Evolutionary conservation across 148 eudicot species (phyloP).

Genomic region (Gaultheria prostrata): DNA sequence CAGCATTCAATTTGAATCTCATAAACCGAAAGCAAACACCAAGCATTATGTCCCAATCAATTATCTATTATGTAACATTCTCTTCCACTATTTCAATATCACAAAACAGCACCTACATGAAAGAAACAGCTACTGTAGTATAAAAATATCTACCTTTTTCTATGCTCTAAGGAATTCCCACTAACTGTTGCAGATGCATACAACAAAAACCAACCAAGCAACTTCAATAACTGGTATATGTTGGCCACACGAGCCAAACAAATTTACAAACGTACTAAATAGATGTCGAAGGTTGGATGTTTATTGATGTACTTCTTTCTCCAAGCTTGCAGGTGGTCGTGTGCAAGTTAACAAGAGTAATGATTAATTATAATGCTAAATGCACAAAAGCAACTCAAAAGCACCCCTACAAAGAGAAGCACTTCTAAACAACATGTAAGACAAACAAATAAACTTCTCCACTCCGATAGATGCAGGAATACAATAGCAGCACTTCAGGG

Average conservation of each 20-base stretch:
- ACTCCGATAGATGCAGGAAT: background rate
- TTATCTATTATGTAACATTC: too few species aligned
- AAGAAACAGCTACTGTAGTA: background rate
- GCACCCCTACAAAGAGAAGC: background rate
- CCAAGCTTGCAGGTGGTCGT: background rate
- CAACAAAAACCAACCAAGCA: background rate
- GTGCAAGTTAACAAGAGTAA: background rate
- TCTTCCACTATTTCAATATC: background rate
- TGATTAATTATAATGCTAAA: background rate
- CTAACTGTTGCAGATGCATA: background rate
- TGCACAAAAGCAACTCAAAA: conserved; percentile 3
- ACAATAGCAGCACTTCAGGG: background rate
- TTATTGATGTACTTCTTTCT: background rate
- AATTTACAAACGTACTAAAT: background rate
- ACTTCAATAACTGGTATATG: background rate
- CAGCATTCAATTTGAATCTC: background rate
- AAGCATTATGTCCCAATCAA: too few species aligned
- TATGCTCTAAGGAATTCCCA: background rate
- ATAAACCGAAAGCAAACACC: background rate
- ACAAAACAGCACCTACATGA: background rate
- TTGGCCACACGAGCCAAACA: background rate
- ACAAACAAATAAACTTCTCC: background rate
- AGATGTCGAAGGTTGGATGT: background rate
- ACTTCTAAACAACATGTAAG: background rate
- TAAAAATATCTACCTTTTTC: background rate